phyloP scores from a whole-genome alignment of 441 rosid genomes.

The Populus tomentosa region DNA sequence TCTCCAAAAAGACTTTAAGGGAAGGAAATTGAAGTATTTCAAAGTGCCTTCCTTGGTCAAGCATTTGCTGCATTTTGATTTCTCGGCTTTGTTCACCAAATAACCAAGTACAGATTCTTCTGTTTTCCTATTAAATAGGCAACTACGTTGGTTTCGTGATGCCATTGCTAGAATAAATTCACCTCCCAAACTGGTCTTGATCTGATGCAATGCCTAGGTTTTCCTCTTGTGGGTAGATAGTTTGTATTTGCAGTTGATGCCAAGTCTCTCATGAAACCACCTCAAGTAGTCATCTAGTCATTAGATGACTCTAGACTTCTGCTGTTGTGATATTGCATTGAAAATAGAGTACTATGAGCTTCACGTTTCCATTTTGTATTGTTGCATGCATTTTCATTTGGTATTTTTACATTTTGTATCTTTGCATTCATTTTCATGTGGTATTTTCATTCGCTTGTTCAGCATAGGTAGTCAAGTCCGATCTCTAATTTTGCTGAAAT shows the following conservation, averaged over 20 bases:
- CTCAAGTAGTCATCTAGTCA: background rate
- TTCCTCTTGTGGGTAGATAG: background rate
- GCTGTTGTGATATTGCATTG: background rate
- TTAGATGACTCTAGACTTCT: background rate
- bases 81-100: background rate
- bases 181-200: conserved; percentile 5
- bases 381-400: background rate
- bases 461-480: background rate
- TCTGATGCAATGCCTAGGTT: background rate
- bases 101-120: background rate
- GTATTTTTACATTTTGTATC: background rate
- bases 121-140: background rate
- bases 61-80: conserved; percentile 4
- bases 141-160: background rate
- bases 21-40: background rate
- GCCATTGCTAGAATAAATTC: background rate
- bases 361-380: background rate
- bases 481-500: background rate
- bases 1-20: background rate
- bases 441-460: background rate
- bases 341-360: background rate
- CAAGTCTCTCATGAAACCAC: background rate
- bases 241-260: background rate
- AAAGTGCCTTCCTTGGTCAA: background rate
- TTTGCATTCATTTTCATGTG: background rate